These are phyloP conservation scores for Mrakia blollopis DNA, from an alignment of 768 basidiomycete genomes.

Conservation along the genomic window DNA sequence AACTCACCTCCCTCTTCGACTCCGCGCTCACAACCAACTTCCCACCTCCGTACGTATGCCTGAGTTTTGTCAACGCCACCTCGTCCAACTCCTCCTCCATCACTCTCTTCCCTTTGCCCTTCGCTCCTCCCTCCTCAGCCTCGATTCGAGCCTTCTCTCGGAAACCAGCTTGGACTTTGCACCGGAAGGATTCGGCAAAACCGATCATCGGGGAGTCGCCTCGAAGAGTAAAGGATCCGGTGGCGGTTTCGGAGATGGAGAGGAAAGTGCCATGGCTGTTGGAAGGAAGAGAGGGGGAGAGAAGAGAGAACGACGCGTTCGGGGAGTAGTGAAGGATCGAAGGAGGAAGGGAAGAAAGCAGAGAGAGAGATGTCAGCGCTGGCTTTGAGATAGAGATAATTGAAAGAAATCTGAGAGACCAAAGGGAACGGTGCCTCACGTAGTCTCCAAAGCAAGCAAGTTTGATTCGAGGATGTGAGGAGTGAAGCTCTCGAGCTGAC, in stretches of 20 bases:
- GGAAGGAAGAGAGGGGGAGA: background rate
- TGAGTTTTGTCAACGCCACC: conserved; percentile 60
- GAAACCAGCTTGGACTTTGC: conserved; percentile 84
- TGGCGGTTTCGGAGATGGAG: conserved; percentile 76
- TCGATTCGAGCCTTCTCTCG: conserved; percentile 76
- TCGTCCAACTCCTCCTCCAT: conserved; percentile 61
- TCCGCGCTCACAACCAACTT: conserved; percentile 61
- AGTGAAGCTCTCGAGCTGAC: conserved; percentile 91
- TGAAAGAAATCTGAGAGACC: background rate
- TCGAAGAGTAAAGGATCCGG: conserved; percentile 68
- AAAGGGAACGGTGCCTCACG: conserved; percentile 14
- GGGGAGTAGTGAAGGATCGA: background rate
- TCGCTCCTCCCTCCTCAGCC: conserved; percentile 26
- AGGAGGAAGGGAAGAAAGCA: background rate
- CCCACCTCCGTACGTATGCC: conserved; percentile 82
- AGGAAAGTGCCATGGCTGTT: conserved; percentile 78
- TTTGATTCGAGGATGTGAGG: conserved; percentile 67
- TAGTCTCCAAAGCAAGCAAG: conserved; percentile 28
- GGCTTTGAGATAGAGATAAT: background rate
- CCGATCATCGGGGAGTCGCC: conserved; percentile 82
- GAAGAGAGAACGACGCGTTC: background rate
- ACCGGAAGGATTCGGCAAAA: conserved; percentile 78
- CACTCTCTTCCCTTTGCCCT: conserved; percentile 62
- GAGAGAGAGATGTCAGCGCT: background rate
- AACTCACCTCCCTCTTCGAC: conserved; percentile 67